Evolutionary conservation across 129 eudicot species (phyloP).

Genomic region (Lonicera japonica): DNA sequence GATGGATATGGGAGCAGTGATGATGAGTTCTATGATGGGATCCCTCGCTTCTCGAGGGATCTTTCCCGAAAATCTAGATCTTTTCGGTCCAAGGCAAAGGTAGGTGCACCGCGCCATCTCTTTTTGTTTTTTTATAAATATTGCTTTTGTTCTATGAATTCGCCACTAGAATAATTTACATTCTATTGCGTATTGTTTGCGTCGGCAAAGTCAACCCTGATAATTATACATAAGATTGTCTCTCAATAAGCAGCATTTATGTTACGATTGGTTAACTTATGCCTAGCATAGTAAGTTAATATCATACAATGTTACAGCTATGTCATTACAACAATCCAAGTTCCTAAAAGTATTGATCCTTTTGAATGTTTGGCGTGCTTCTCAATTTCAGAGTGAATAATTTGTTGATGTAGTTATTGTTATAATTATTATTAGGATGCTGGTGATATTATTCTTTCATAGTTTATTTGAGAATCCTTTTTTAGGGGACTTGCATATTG

Average conservation of each 20-base stretch:
- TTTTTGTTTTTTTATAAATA: neutral
- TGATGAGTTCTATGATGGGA: conserved; percentile 82
- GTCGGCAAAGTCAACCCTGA: neutral
- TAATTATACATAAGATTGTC: neutral
- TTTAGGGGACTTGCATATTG: neutral
- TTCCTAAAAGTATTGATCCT: neutral
- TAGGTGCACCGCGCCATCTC: neutral
- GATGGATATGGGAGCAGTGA: conserved; percentile 20
- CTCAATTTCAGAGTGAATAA: neutral
- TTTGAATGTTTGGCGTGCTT: neutral
- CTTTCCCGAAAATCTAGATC: conserved; percentile 57
- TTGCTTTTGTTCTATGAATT: neutral
- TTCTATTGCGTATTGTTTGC: neutral
- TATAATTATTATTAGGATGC: neutral
- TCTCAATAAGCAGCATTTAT: neutral
- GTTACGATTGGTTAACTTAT: neutral
- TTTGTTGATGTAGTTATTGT: neutral
- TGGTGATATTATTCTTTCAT: neutral
- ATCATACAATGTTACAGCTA: too few species aligned
- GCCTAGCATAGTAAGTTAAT: neutral
- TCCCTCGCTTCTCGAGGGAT: conserved; percentile 52
- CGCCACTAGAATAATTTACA: neutral
- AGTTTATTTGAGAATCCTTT: neutral
- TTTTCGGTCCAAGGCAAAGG: conserved; percentile 28
- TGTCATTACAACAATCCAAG: neutral